These are phyloP conservation scores for Paspalum vaginatum DNA, from an alignment of 176 grass and related monocot genomes.

Conservation along the genomic window DNA sequence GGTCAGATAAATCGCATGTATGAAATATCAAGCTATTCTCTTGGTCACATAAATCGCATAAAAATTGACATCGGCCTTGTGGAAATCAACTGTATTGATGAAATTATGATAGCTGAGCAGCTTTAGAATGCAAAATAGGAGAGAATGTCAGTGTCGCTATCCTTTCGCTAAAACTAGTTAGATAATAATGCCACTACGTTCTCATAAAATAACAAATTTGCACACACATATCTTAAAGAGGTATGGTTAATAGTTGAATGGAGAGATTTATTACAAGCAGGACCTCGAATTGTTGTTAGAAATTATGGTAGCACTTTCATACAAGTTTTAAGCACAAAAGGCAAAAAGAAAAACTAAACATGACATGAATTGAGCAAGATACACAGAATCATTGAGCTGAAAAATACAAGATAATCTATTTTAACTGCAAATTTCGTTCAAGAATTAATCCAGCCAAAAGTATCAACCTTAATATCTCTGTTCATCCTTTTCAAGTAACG, in stretches of 20 bases:
- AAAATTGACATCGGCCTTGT: not conserved
- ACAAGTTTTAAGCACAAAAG: not conserved
- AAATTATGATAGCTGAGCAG: not conserved
- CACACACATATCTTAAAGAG: not conserved
- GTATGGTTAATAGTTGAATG: not conserved
- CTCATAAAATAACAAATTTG: conserved; percentile 1
- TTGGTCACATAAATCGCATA: conserved; percentile 20
- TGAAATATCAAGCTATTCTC: not conserved
- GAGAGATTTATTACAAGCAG: not conserved
- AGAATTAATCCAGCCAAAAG: conserved; percentile 29
- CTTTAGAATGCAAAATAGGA: conserved; percentile 1
- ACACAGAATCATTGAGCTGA: not conserved
- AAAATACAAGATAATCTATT: not conserved
- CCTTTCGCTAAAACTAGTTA: conserved; percentile 23
- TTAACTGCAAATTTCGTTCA: not conserved
- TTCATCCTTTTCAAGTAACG: conserved; percentile 93
- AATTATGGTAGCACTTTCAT: not conserved
- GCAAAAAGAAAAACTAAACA: not conserved
- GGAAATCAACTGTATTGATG: not conserved
- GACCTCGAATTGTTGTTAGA: not conserved
- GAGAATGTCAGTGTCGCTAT: not conserved
- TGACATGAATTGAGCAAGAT: not conserved
- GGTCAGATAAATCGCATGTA: conserved; percentile 20
- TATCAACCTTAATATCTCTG: conserved; percentile 72
- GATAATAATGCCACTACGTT: conserved; percentile 26